phyloP scores from a whole-genome alignment of 2,329 filamentous ascomycete species.

The Sporothrix schenckii region DNA sequence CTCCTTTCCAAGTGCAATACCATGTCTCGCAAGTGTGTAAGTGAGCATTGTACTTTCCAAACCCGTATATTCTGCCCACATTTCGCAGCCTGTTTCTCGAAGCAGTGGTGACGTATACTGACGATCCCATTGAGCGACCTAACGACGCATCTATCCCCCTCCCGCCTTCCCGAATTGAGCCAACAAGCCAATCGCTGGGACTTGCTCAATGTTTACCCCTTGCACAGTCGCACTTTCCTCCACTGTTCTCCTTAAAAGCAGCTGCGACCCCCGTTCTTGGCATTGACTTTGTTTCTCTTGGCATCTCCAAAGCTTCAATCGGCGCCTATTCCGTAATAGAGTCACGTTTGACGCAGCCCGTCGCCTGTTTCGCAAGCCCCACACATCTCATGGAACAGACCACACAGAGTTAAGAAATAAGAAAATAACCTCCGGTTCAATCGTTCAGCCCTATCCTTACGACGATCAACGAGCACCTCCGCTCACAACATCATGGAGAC shows the following conservation, averaged over 20 bases:
- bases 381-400: neutral
- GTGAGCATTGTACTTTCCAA: neutral
- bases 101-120: slow-evolving; percentile 13
- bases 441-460: slow-evolving; percentile 9
- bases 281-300: slow-evolving; percentile 19
- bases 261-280: slow-evolving; percentile 22
- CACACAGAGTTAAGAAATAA: no score
- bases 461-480: neutral
- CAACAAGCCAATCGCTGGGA: neutral
- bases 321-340: no score
- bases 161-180: neutral
- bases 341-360: neutral
- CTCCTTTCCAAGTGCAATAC: neutral
- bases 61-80: neutral
- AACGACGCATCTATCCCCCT: neutral
- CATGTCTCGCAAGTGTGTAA: neutral
- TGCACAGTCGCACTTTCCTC: neutral
- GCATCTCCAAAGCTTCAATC: slow-evolving; percentile 15
- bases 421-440: neutral
- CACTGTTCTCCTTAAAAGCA: neutral
- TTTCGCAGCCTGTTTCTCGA: neutral
- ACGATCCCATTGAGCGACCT: neutral
- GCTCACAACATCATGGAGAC: neutral
- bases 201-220: neutral
- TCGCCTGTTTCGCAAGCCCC: neutral